Conservation (phyloP, 2,329 filamentous ascomycete species). For the Phialemonium atrogriseum region DNA sequence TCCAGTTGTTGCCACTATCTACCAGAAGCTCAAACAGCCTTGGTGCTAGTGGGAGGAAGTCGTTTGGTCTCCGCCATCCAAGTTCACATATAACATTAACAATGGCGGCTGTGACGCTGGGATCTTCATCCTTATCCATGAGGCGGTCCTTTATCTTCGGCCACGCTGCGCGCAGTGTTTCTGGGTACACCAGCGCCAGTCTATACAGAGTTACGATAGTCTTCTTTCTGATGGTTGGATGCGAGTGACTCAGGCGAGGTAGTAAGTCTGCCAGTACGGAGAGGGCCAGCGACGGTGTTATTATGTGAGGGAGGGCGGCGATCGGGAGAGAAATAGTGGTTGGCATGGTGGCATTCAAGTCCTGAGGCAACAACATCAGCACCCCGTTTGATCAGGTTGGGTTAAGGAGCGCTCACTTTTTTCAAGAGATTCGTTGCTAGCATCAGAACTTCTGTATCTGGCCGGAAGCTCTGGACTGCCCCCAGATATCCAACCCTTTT, state of each 20-base stretch:
- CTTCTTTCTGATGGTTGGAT: slow-evolving; percentile 85
- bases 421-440: slow-evolving; percentile 93
- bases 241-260: slow-evolving; percentile 78
- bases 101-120: slow-evolving; percentile 89
- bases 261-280: slow-evolving; percentile 82
- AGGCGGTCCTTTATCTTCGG: slow-evolving; percentile 94
- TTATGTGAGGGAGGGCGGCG: slow-evolving; percentile 84
- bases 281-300: slow-evolving; percentile 85
- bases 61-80: slow-evolving; percentile 85
- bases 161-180: slow-evolving; percentile 87
- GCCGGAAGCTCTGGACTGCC: slow-evolving; percentile 89
- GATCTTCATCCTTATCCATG: slow-evolving; percentile 82
- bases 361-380: slow-evolving; percentile 32
- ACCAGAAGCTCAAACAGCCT: slow-evolving; percentile 88
- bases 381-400: too few relatives aligned
- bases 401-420: slow-evolving; percentile 46
- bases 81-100: slow-evolving; percentile 96
- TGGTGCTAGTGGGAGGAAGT: slow-evolving; percentile 87
- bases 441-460: slow-evolving; percentile 96
- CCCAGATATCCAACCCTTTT: slow-evolving; percentile 93
- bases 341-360: slow-evolving; percentile 63
- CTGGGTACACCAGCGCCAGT: slow-evolving; percentile 90
- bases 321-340: slow-evolving; percentile 81
- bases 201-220: slow-evolving; percentile 91
- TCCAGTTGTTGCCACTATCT: slow-evolving; percentile 95